Evolutionary conservation across 106 monocot species (phyloP).

Genomic region (Gastrodia elata): DNA sequence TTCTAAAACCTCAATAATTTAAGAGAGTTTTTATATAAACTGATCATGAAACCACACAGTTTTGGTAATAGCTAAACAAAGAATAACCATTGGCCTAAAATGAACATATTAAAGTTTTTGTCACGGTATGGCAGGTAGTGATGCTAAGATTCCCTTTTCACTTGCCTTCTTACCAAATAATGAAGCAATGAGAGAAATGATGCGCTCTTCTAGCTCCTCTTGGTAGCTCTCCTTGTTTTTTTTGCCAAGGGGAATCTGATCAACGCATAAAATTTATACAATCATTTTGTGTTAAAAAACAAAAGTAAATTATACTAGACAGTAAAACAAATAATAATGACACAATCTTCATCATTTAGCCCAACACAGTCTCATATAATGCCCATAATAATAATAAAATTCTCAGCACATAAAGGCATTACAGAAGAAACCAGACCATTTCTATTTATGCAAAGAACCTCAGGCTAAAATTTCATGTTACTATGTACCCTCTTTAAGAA

Average conservation of each 20-base stretch:
- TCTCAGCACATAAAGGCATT: too few relatives aligned
- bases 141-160: slow-evolving; percentile 8
- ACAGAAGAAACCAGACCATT: not conserved
- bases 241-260: slow-evolving; percentile 78
- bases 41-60: not conserved
- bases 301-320: not conserved
- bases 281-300: not conserved
- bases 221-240: slow-evolving; percentile 97
- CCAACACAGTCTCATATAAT: not conserved
- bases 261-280: not conserved
- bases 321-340: not conserved
- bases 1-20: too few relatives aligned
- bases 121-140: not conserved
- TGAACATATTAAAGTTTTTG: not conserved
- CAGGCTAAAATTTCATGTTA: not conserved
- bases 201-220: slow-evolving; percentile 90
- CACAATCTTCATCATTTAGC: not conserved
- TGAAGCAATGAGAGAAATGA: slow-evolving; percentile 89
- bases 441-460: not conserved
- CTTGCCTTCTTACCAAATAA: slow-evolving; percentile 98
- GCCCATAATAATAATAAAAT: not conserved
- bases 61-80: not conserved
- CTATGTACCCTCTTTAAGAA: not conserved
- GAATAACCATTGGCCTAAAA: not conserved
- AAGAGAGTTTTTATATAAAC: too few relatives aligned